A percentile compares a stretch with the other conserved stretches of the same genome.
Evolutionary conservation across 805 yeast species (phyloP).

Genomic region (Sugiyamaella lignohabitans): DNA sequence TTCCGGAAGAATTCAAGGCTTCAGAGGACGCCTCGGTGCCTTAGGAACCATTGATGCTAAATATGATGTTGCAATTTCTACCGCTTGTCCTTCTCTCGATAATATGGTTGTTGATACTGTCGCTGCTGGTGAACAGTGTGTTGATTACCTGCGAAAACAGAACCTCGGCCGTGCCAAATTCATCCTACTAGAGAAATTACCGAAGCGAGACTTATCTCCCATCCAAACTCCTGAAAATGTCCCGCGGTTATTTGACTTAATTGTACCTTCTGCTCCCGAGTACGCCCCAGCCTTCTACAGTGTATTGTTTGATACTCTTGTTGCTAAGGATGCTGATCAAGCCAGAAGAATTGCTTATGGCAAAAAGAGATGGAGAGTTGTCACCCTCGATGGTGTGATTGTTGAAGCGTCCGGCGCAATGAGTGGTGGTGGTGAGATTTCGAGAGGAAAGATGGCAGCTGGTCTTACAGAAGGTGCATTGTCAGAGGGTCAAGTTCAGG

Average conservation of each 20-base stretch:
- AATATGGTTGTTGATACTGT: slow-evolving; percentile 86
- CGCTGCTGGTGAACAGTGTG: slow-evolving; percentile 66
- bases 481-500: slow-evolving; percentile 50
- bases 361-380: slow-evolving; percentile 73
- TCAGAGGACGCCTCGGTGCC: slow-evolving; percentile 87
- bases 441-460: slow-evolving; percentile 63
- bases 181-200: slow-evolving; percentile 68
- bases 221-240: slow-evolving; percentile 68
- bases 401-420: slow-evolving; percentile 92
- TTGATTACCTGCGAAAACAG: slow-evolving; percentile 74
- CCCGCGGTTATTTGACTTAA: slow-evolving; percentile 79
- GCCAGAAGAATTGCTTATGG: slow-evolving; percentile 90
- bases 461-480: slow-evolving; percentile 26
- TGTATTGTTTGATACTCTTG: slow-evolving; percentile 80
- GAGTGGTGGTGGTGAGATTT: slow-evolving; percentile 74
- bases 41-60: slow-evolving; percentile 83
- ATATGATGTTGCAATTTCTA: slow-evolving; percentile 89
- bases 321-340: slow-evolving; percentile 66
- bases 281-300: slow-evolving; percentile 87
- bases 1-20: slow-evolving; percentile 78
- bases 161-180: slow-evolving; percentile 86
- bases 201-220: slow-evolving; percentile 50
- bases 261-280: slow-evolving; percentile 56
- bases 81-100: slow-evolving; percentile 87
- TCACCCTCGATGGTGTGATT: slow-evolving; percentile 84